phyloP scores from a whole-genome alignment of 2,329 filamentous ascomycete genomes.

The Fusarium sp. region DNA sequence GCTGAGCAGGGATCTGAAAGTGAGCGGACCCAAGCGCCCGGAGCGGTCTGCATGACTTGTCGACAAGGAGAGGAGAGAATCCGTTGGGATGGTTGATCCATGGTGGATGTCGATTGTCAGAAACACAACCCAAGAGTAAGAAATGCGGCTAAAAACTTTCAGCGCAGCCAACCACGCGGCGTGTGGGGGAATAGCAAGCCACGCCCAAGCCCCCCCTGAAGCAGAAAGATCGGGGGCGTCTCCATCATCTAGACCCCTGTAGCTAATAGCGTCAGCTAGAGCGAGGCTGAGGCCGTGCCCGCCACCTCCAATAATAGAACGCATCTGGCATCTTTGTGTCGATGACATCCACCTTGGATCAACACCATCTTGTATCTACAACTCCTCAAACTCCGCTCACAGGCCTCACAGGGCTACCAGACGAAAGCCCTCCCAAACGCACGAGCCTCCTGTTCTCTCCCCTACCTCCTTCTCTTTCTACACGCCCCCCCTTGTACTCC shows the following conservation, averaged over 20 bases:
- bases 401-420: slow-evolving; percentile 25
- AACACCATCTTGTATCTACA: not conserved
- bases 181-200: slow-evolving; percentile 20
- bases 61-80: not conserved
- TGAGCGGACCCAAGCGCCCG: slow-evolving; percentile 23
- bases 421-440: slow-evolving; percentile 10
- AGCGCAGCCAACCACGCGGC: slow-evolving; percentile 14
- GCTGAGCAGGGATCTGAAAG: slow-evolving; percentile 34
- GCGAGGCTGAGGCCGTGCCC: slow-evolving; percentile 37
- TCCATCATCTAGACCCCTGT: slow-evolving; percentile 6
- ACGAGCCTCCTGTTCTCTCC: slow-evolving; percentile 33
- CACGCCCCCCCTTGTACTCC: slow-evolving; percentile 12
- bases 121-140: not conserved
- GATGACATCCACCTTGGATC: slow-evolving; percentile 19
- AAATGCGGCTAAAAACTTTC: slow-evolving; percentile 32
- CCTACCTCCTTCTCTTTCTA: not conserved
- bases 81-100: not conserved
- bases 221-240: not conserved
- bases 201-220: slow-evolving; percentile 22
- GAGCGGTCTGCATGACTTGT: slow-evolving; percentile 5
- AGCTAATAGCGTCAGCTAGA: slow-evolving; percentile 28
- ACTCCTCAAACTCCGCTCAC: slow-evolving; percentile 6
- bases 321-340: slow-evolving; percentile 28
- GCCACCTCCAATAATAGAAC: slow-evolving; percentile 40
- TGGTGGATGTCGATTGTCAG: not conserved